Percentiles rank a stretch among this genome's conserved stretches.
Conservation (phyloP, 345 rosid genomes). For the Heritiera fomes region DNA sequence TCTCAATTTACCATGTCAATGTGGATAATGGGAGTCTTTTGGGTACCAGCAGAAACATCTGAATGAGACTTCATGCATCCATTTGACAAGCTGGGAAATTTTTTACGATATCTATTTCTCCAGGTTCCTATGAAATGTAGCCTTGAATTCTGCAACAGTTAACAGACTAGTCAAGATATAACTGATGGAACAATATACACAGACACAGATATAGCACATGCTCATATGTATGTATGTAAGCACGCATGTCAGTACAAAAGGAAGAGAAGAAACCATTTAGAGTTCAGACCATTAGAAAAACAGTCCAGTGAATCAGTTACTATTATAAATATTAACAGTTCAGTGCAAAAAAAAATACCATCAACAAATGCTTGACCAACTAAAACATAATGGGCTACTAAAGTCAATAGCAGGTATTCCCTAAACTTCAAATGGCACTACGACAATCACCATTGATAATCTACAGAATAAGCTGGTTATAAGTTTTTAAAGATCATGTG, state of each 20-base stretch:
- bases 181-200: neutral
- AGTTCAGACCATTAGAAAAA: neutral
- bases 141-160: conserved; percentile 74
- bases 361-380: neutral
- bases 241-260: neutral
- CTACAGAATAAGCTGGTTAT: neutral
- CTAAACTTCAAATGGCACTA: neutral
- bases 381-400: neutral
- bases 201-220: neutral
- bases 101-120: conserved; percentile 85
- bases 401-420: neutral
- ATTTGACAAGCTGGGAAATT: conserved; percentile 49
- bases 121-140: conserved; percentile 99
- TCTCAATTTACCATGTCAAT: conserved; percentile 73
- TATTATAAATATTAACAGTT: neutral
- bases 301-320: neutral
- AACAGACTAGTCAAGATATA: conserved; percentile 13
- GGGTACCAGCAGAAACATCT: conserved; percentile 39
- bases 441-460: neutral
- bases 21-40: conserved; percentile 57
- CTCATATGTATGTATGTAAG: neutral
- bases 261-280: neutral
- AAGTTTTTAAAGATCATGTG: neutral
- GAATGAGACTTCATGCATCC: conserved; percentile 37
- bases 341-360: neutral